phyloP scores from a whole-genome alignment of 2,329 filamentous ascomycete genomes.

The Sclerotinia glacialis region DNA sequence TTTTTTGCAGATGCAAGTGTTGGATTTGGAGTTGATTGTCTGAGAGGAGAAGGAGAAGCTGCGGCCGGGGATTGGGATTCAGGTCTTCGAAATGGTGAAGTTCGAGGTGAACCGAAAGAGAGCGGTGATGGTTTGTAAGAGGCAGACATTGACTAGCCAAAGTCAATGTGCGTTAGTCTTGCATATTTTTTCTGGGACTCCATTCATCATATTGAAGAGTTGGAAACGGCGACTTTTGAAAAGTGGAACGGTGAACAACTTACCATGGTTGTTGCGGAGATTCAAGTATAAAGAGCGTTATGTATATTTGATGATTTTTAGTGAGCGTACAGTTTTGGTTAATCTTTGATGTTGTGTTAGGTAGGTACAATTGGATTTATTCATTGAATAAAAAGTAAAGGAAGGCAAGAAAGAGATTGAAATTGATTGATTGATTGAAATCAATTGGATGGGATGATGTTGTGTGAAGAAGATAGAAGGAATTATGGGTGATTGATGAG shows the following conservation, averaged over 20 bases:
- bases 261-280: slow-evolving; percentile 22
- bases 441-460: not conserved
- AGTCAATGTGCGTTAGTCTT: slow-evolving; percentile 11
- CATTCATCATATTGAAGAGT: slow-evolving; percentile 7
- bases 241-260: slow-evolving; percentile 22
- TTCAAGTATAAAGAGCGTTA: not conserved
- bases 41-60: slow-evolving; percentile 62
- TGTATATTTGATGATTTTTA: not conserved
- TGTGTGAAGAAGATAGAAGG: not conserved
- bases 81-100: slow-evolving; percentile 61
- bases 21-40: slow-evolving; percentile 57
- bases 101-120: slow-evolving; percentile 69
- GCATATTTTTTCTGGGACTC: slow-evolving; percentile 16
- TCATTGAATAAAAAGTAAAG: not conserved
- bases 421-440: not conserved
- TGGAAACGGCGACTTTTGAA: slow-evolving; percentile 19
- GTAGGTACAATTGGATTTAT: not conserved
- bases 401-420: not conserved
- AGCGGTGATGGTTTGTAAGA: slow-evolving; percentile 70
- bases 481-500: not conserved
- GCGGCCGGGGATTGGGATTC: slow-evolving; percentile 57
- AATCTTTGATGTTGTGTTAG: not conserved
- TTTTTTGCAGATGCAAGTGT: slow-evolving; percentile 59
- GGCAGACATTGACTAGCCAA: slow-evolving; percentile 36
- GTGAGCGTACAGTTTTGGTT: not conserved